Evolutionary conservation across 192 early-diverging fungal genomes (phyloP).

Genomic region (Diversispora epigaea): DNA sequence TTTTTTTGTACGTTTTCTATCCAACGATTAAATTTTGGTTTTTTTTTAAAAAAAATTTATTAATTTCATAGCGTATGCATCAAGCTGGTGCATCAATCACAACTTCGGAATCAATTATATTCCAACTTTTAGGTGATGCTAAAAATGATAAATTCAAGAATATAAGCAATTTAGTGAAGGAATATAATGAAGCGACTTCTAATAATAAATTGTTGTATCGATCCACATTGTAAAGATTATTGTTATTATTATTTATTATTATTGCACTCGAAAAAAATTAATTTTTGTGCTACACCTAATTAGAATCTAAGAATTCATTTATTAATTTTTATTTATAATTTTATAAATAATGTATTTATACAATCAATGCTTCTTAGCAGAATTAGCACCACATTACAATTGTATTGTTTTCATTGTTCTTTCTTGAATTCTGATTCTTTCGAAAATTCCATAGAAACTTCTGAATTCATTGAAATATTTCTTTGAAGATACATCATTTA

Average conservation of each 20-base stretch:
- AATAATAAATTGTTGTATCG: conserved; percentile 58
- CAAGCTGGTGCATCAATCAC: conserved; percentile 76
- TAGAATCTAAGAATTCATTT: too few relatives aligned
- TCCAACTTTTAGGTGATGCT: conserved; percentile 68
- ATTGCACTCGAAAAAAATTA: too few relatives aligned
- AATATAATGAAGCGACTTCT: conserved; percentile 65
- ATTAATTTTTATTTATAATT: too few relatives aligned
- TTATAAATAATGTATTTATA: too few relatives aligned
- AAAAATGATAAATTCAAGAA: conserved; percentile 71
- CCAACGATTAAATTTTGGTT: conserved; percentile 45
- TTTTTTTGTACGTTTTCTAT: conserved; percentile 23
- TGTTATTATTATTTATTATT: not conserved
- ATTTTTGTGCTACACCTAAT: too few relatives aligned
- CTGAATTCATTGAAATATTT: too few relatives aligned
- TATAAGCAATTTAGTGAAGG: conserved; percentile 83
- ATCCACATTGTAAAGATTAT: conserved; percentile 14
- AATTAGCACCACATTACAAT: too few relatives aligned
- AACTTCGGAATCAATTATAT: conserved; percentile 72
- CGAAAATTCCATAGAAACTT: too few relatives aligned
- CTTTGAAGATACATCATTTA: too few relatives aligned
- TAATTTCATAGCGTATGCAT: conserved; percentile 46
- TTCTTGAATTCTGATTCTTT: too few relatives aligned
- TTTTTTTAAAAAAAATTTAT: conserved; percentile 46
- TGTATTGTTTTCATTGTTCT: too few relatives aligned
- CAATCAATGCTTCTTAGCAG: too few relatives aligned